These are phyloP conservation scores for Penicillium paradoxum DNA, from an alignment of 495 filamentous ascomycete genomes.

Conservation along the genomic window DNA sequence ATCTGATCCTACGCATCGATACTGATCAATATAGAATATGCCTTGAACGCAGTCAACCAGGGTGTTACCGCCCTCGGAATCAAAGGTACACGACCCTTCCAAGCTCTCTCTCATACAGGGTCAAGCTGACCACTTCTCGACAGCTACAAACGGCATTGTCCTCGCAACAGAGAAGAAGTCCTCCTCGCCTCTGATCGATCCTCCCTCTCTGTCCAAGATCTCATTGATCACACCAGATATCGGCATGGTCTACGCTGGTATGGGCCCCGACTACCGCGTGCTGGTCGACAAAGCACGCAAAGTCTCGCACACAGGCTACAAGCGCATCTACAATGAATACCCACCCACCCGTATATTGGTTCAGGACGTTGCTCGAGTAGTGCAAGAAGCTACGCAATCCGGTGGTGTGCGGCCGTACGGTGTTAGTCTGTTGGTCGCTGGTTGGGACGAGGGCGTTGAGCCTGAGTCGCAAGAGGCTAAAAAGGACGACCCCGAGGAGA, in stretches of 20 bases:
- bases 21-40: slow-evolving; percentile 71
- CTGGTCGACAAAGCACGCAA: slow-evolving; percentile 97
- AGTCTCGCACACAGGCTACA: slow-evolving; percentile 98
- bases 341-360: slow-evolving; percentile 97
- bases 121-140: slow-evolving; percentile 10
- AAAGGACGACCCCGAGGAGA: slow-evolving; percentile 52
- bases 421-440: slow-evolving; percentile 89
- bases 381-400: slow-evolving; percentile 98
- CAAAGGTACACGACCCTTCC: slow-evolving; percentile 62
- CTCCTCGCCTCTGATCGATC: slow-evolving; percentile 89
- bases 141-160: slow-evolving; percentile 97
- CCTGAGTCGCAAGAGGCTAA: slow-evolving; percentile 59
- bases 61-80: slow-evolving; percentile 97
- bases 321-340: slow-evolving; percentile 99
- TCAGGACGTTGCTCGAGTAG: slow-evolving; percentile 94
- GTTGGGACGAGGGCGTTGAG: slow-evolving; percentile 95
- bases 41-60: slow-evolving; percentile 97
- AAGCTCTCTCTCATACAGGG: not conserved
- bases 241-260: slow-evolving; percentile 99
- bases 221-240: slow-evolving; percentile 97
- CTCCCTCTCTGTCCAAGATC: slow-evolving; percentile 93
- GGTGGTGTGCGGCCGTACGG: slow-evolving; percentile 98
- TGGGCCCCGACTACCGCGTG: slow-evolving; percentile 97
- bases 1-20: not conserved
- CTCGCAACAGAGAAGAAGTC: slow-evolving; percentile 99